These are phyloP conservation scores for Ophiostoma sp. DNA, from an alignment of 2,329 filamentous ascomycete genomes.

Conservation along the genomic window DNA sequence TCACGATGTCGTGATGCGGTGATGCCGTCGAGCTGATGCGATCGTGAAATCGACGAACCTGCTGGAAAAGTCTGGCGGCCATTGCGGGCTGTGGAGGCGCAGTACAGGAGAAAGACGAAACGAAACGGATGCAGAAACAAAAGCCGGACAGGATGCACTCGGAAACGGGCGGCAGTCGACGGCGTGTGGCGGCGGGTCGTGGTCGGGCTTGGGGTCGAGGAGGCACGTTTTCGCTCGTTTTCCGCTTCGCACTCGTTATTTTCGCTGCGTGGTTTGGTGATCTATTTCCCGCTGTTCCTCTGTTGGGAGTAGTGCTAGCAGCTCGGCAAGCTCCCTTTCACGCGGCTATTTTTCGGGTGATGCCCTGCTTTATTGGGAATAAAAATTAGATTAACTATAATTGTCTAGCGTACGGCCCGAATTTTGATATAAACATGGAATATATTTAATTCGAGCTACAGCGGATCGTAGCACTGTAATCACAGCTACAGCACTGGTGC, in stretches of 20 bases:
- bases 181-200: conserved; percentile 3
- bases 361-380: conserved; percentile 13
- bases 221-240: conserved; percentile 15
- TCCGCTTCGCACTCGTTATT: conserved; percentile 14
- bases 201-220: background rate
- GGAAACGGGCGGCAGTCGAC: conserved; percentile 14
- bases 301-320: background rate
- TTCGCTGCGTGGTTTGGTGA: conserved; percentile 20
- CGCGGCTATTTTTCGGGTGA: conserved; percentile 27
- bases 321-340: conserved; percentile 17
- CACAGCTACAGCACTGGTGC: background rate
- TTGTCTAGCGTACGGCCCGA: background rate
- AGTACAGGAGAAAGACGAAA: background rate
- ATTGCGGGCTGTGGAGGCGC: conserved; percentile 37
- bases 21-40: background rate
- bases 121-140: background rate
- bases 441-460: background rate
- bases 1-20: background rate
- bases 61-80: conserved; percentile 55
- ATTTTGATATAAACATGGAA: background rate
- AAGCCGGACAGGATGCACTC: background rate
- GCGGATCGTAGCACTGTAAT: background rate
- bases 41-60: conserved; percentile 38
- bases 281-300: background rate
- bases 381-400: conserved; percentile 18